Conservation (phyloP, 129 eudicot species). For the Lonicera japonica region DNA sequence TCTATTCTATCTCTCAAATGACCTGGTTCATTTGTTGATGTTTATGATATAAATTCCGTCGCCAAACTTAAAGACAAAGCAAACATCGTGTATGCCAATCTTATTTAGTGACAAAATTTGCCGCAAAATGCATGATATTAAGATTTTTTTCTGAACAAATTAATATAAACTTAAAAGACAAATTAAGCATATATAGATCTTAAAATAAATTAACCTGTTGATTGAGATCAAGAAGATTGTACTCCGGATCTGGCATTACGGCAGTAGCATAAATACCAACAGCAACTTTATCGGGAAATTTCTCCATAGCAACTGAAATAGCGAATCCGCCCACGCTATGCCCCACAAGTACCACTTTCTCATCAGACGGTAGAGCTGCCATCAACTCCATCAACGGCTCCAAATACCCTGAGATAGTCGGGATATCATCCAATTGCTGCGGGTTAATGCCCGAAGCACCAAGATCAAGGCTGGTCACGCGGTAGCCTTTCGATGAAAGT, state of each 20-base stretch:
- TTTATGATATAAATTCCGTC: no score
- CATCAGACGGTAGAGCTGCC: constrained; percentile 25
- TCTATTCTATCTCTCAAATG: no score
- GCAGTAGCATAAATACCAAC: background rate
- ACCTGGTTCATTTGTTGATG: no score
- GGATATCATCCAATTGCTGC: constrained; percentile 22
- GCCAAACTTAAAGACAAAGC: no score
- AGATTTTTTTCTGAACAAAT: no score
- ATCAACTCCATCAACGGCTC: constrained; percentile 40
- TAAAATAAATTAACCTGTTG: no score
- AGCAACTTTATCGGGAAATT: background rate
- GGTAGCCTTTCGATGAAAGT: constrained; percentile 37
- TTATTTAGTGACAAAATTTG: no score
- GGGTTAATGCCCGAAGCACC: constrained; percentile 49
- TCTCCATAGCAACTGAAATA: constrained; percentile 53
- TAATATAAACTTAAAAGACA: no score
- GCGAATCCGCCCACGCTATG: constrained; percentile 56
- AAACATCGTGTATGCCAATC: no score
- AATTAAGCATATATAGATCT: no score
- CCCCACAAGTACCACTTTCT: constrained; percentile 51
- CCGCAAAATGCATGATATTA: no score
- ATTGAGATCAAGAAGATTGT: background rate
- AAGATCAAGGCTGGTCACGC: constrained; percentile 48
- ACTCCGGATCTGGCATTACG: background rate
- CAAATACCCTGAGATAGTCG: constrained; percentile 34